A percentile compares a stretch with the other conserved stretches of the same genome.
phyloP scores from a whole-genome alignment of 2,329 filamentous ascomycete genomes.

The Aspergillus costaricaensis region DNA sequence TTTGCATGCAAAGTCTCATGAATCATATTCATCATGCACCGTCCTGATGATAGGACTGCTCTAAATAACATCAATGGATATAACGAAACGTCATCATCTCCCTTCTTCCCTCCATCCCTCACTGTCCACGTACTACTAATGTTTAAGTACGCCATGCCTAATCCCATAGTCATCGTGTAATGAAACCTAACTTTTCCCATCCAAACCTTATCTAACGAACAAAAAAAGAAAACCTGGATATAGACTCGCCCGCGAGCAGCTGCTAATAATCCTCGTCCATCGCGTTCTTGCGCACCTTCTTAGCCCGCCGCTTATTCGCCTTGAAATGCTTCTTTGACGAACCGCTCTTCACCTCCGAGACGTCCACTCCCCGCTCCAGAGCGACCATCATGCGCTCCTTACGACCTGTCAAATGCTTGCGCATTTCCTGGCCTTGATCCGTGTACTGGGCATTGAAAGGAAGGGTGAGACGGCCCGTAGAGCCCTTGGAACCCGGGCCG shows the following conservation, averaged over 20 bases:
- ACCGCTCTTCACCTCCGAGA: slow-evolving; percentile 67
- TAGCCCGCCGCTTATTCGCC: slow-evolving; percentile 40
- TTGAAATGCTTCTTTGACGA: slow-evolving; percentile 78
- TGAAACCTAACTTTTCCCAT: not conserved
- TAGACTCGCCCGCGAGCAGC: slow-evolving; percentile 24
- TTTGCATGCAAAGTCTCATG: slow-evolving; percentile 1
- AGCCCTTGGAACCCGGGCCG: slow-evolving; percentile 58
- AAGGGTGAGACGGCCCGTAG: slow-evolving; percentile 67
- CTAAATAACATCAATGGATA: slow-evolving; percentile 4
- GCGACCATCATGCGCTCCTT: slow-evolving; percentile 80
- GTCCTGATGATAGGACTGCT: not conserved
- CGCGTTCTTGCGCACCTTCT: slow-evolving; percentile 34
- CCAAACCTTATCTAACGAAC: slow-evolving; percentile 11
- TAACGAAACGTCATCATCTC: not conserved
- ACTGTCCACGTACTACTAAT: not conserved
- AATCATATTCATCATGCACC: slow-evolving; percentile 5
- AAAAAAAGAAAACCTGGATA: slow-evolving; percentile 12
- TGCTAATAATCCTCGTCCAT: slow-evolving; percentile 34
- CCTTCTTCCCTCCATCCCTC: not conserved
- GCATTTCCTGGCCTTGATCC: slow-evolving; percentile 72
- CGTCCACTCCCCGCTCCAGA: slow-evolving; percentile 80
- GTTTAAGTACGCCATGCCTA: too few species aligned
- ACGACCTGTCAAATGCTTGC: slow-evolving; percentile 75
- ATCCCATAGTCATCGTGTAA: not conserved
- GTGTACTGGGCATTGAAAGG: slow-evolving; percentile 91